Evolutionary conservation across 257 asterid species (phyloP), one percentile per base, ranked within the genome.

Genomic region (Phtheirospermum japonicum): DNA sequence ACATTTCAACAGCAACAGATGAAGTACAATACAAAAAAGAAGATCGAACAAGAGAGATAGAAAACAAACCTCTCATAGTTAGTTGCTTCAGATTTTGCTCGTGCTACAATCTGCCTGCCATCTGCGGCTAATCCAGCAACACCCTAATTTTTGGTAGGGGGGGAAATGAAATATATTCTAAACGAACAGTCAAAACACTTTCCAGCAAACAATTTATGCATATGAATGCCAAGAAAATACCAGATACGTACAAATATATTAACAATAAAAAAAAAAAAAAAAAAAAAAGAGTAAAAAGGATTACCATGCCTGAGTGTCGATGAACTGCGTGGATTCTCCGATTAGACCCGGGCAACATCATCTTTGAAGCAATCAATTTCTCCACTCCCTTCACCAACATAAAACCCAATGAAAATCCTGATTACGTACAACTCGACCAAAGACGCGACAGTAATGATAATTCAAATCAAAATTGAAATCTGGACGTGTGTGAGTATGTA

Each of bases 71-170:
- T 89, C 77, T 84, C 94, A 59, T 86, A 86, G 42, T 73, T 89
- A 75, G 80, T 81, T 63, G 97, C 97, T 73, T 89, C 95, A 64
- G 97, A 69, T 66, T 89, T 89, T 33, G 97, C 87, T 51, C 97
- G 74, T 13, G 91, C 73, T 61, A 89, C 97, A 77, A 89, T 81
- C 76, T 89, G 97, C 62, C 97, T 77, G 31, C 97, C 97, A 73
- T 89, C 97, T 52, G 97, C 97, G 71, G 97, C 97, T 60, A 89
- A 71, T 50, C 97, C 97, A 48, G 97, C 97, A 73, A 86, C 95
- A 73, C 89, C 94, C 95, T 89, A n/a, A n/a, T n/a, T n/a, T n/a
- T n/a, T n/a, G n/a, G n/a, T n/a, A n/a, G n/a, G n/a, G n/a, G n/a
- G n/a, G n/a, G n/a, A n/a, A n/a, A n/a, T n/a, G n/a, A n/a, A n/a